Evolutionary conservation across 805 yeast species (phyloP), one percentile per base, ranked within the genome.

Genomic region (Martiniozyma abietophila): DNA sequence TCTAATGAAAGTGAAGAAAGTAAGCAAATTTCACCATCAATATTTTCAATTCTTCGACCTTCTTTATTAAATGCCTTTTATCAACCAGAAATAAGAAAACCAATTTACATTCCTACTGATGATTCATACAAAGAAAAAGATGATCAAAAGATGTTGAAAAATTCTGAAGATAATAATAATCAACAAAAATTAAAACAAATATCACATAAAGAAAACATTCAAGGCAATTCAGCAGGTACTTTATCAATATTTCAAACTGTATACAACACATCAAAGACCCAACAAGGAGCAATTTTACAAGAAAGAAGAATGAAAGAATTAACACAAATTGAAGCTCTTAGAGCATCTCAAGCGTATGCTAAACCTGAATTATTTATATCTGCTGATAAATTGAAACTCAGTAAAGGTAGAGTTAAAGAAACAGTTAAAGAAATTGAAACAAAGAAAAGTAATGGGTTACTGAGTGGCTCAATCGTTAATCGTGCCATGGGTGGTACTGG

Each of bases 361-460:
- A 11, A 11, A 10, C 8, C 26, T 10, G 29, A 45, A 5, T 24
- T 42, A 14, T 38, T 36, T 6, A 27, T 48, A 18, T 42, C 49
- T 6, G 48, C 52, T 8, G 28, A 45, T 28, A 45, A 38, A 28
- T 27, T 45, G 4, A 31, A 42, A 25, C 31, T 50, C 9, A 51
- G 50, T 10, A 23, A 39, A 10, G 54, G 54, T 7, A 39, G 54
- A 19, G 54, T 50, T 11, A 50, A 49, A 27, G 42, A 44, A 19
- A 46, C 52, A 2, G 54, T 49, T 11, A 47, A 46, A 19, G 52
- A 46, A 21, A 49, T 50, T 17, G 52, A 48, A 22, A n/a, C n/a
- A n/a, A n/a, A 9, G 35, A 32, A 24, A 32, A 33, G 16, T 27
- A 27, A 6, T 25, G 19, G 3, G n/a, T 23, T 18, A 9, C 17